Conservation (phyloP, 1,139 yeast species). For the Hyphopichia buzzinii region DNA sequence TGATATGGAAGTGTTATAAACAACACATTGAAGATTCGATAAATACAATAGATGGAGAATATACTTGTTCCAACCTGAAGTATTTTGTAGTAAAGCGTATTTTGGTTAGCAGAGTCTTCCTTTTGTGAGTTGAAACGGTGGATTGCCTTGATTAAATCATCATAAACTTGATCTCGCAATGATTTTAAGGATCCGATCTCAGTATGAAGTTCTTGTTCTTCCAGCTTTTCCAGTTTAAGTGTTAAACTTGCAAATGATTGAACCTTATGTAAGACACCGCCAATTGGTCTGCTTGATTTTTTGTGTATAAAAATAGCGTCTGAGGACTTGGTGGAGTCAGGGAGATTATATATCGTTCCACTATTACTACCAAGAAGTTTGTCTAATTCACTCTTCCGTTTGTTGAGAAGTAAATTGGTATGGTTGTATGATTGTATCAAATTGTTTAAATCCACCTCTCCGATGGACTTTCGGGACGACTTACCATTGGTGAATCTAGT, state of each 20-base stretch:
- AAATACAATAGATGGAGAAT: conserved; percentile 64
- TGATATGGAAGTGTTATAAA: conserved; percentile 37
- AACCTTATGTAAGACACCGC: conserved; percentile 36
- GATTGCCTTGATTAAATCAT: conserved; percentile 24
- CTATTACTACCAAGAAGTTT: conserved; percentile 18
- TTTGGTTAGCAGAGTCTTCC: conserved; percentile 6
- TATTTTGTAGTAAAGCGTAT: conserved; percentile 4
- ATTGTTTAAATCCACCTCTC: conserved; percentile 25
- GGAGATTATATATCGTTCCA: conserved; percentile 28
- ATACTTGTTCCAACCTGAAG: conserved; percentile 17
- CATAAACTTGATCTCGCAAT: conserved; percentile 27
- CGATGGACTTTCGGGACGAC: not conserved
- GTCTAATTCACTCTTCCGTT: conserved; percentile 32
- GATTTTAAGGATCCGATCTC: conserved; percentile 36
- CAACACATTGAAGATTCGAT: conserved; percentile 53
- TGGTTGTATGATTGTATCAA: conserved; percentile 39
- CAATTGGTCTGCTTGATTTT: conserved; percentile 11
- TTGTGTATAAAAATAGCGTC: conserved; percentile 12
- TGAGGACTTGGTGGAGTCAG: conserved; percentile 10
- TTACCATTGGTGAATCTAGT: not conserved
- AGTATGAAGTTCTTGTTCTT: conserved; percentile 30
- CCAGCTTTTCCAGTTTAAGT: conserved; percentile 16
- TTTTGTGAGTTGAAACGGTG: conserved; percentile 14
- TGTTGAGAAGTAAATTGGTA: conserved; percentile 31
- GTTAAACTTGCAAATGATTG: conserved; percentile 43